Conservation (phyloP, 768 basidiomycete species). For the Phaeolepiota aurea region DNA sequence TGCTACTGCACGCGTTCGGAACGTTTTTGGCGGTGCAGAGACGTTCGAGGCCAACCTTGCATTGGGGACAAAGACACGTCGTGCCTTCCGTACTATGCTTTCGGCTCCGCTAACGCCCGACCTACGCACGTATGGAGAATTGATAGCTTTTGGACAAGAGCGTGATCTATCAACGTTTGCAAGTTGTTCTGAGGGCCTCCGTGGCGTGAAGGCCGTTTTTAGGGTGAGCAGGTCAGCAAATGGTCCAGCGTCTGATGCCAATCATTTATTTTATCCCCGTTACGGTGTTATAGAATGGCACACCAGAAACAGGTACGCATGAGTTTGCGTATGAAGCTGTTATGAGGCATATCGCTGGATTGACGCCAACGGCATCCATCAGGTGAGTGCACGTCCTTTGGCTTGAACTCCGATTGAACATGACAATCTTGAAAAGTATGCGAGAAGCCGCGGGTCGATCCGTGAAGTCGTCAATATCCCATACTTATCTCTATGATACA, state of each 20-base stretch:
- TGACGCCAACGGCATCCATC: constrained; percentile 72
- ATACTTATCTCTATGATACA: constrained; percentile 69
- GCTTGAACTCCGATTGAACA: not conserved
- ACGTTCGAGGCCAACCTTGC: constrained; percentile 76
- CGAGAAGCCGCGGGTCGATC: constrained; percentile 77
- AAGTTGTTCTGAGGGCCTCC: constrained; percentile 55
- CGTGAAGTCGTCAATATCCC: constrained; percentile 76
- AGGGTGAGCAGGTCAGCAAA: constrained; percentile 62
- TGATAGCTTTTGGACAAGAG: constrained; percentile 67
- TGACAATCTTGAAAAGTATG: constrained; percentile 40
- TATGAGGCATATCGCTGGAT: constrained; percentile 62
- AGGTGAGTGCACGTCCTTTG: constrained; percentile 44
- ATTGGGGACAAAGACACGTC: constrained; percentile 80
- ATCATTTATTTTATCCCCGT: constrained; percentile 8
- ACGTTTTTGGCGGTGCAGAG: constrained; percentile 90
- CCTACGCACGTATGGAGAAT: constrained; percentile 61
- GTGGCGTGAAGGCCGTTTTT: constrained; percentile 59
- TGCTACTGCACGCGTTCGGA: constrained; percentile 72
- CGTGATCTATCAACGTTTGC: constrained; percentile 77
- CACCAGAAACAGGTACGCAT: constrained; percentile 40
- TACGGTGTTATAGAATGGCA: constrained; percentile 23
- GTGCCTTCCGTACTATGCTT: constrained; percentile 68
- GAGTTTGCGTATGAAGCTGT: constrained; percentile 83
- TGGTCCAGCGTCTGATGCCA: not conserved
- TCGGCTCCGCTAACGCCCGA: constrained; percentile 51